Evolutionary conservation across 2,329 filamentous ascomycete genomes (phyloP), one percentile per base, ranked within the genome.

Genomic region (Ophiostoma angusticollis): DNA sequence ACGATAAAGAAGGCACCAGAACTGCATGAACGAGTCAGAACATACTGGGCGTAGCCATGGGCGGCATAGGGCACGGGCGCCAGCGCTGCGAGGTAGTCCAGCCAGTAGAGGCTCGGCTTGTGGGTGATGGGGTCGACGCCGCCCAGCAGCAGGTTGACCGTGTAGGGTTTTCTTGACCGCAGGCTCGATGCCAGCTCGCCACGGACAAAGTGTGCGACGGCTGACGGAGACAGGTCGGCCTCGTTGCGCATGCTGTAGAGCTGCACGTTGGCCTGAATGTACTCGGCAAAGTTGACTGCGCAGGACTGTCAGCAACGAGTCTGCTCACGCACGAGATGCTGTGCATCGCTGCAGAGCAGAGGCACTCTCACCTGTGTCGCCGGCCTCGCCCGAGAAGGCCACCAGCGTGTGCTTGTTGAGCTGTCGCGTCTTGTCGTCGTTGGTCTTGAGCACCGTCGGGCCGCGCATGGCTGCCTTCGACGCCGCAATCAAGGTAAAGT

Each of bases 201-300:
- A 50, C 91, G 84, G 52, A 98, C 86, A 59, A 95, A 98, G 67
- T 84, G 79, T 46, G 87, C 84, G 40, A 95, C 79, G 28, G 85
- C 91, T 25, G 80, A 79, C 9, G 91, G 89, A 31, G 84, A 85
- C 45, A 98, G 77, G 55, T 95, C 85, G 57, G 82, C 82, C 62
- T 86, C 83, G 61, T 96, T 96, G 57, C 93, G 85, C 87, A 96
- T 98, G 50, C 84, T 86, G 68, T 98, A 98, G 57, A 98, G 81
- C 65, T 94, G 85, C 47, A 91, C 80, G 63, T 98, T 98, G 59
- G 89, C 87, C 74, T 96, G 87, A 61, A 98, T 93, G 67, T 89
- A 98, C 67, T 98, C 91, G 60, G 93, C 84, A 61, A 98, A 98
- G 79, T 98, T 89, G 47, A 96, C 87, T 94, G 58, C n/a, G n/a